These are phyloP conservation scores for Phoenix dactylifera DNA, from an alignment of 176 grass and related monocot species.

Conservation along the genomic window DNA sequence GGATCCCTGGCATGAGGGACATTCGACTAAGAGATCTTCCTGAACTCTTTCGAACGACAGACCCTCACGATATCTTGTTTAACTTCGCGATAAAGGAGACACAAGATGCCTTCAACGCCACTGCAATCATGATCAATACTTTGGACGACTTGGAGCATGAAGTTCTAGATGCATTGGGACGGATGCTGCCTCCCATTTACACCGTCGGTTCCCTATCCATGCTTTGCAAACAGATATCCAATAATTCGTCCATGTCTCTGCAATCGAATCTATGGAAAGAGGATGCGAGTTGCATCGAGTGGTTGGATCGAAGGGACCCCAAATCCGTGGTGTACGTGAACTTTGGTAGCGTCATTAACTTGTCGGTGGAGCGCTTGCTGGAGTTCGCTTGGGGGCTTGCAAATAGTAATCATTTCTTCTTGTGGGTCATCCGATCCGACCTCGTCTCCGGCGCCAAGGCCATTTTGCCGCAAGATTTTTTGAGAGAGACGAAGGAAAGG, in stretches of 20 bases:
- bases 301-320: no score
- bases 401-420: no score
- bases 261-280: no score
- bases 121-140: constrained; percentile 39
- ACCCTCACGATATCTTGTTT: constrained; percentile 18
- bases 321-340: no score
- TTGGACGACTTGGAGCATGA: constrained; percentile 34
- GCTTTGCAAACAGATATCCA: no score
- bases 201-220: no score
- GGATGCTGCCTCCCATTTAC: background rate
- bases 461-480: constrained; percentile 1
- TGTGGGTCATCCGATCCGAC: background rate
- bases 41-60: constrained; percentile 23
- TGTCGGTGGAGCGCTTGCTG: no score
- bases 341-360: no score
- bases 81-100: constrained; percentile 13
- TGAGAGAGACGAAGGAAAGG: constrained; percentile 9
- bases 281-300: no score
- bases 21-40: constrained; percentile 34
- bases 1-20: constrained; percentile 30
- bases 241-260: no score
- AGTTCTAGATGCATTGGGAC: constrained; percentile 23
- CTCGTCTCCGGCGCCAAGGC: constrained; percentile 1
- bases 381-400: no score
- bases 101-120: constrained; percentile 1